Conservation (phyloP, 1,139 yeast species). For the Hyphopichia khmerensis region DNA sequence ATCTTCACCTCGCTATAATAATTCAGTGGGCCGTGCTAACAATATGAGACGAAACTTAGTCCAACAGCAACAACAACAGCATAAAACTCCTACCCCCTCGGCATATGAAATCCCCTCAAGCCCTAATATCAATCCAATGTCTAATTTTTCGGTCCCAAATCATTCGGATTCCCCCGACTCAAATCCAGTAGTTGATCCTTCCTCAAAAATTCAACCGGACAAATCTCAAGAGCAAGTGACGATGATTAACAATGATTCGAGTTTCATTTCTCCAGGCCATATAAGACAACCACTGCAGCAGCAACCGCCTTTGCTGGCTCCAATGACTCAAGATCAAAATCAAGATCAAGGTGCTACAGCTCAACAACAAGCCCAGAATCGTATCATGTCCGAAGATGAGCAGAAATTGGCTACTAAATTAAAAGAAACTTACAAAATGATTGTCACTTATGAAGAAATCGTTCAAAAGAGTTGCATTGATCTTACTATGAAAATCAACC, state of each 20-base stretch:
- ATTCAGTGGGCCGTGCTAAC: slow-evolving; percentile 4
- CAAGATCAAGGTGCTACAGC: slow-evolving; percentile 1
- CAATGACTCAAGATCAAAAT: slow-evolving; percentile 5
- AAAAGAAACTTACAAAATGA: slow-evolving; percentile 71
- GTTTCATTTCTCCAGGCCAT: not conserved
- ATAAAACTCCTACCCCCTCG: slow-evolving; percentile 45
- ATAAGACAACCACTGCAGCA: not conserved
- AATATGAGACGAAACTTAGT: slow-evolving; percentile 11
- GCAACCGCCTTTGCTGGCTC: not conserved
- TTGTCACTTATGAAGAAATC: slow-evolving; percentile 65
- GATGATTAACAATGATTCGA: not conserved
- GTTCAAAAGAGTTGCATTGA: slow-evolving; percentile 68
- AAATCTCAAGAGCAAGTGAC: not conserved
- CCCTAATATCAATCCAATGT: slow-evolving; percentile 34
- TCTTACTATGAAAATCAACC: slow-evolving; percentile 50
- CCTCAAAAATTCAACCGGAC: not conserved
- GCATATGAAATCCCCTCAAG: slow-evolving; percentile 44
- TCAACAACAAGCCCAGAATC: slow-evolving; percentile 10
- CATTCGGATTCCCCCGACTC: slow-evolving; percentile 46
- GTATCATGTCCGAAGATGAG: slow-evolving; percentile 61
- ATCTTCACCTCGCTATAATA: slow-evolving; percentile 11
- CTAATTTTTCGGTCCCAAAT: slow-evolving; percentile 28
- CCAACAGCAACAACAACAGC: slow-evolving; percentile 11
- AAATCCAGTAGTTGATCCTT: slow-evolving; percentile 14
- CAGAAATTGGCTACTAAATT: slow-evolving; percentile 68